phyloP scores from a whole-genome alignment of 2,329 filamentous ascomycete species.

The Curvularia lunata region DNA sequence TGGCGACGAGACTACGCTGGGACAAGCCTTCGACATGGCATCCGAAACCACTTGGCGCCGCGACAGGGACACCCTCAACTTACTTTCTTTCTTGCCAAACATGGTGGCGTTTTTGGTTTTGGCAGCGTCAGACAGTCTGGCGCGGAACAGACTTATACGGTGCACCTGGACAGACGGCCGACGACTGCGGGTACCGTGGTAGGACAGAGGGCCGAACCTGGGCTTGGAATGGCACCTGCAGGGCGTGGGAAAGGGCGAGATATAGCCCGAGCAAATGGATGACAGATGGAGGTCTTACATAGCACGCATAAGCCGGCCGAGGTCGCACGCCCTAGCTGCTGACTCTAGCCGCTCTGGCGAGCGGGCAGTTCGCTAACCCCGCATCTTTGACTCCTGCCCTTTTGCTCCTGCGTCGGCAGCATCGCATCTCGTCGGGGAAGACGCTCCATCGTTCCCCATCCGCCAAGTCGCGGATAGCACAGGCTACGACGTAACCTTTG shows the following conservation, averaged over 20 bases:
- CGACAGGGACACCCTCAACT: conserved; percentile 22
- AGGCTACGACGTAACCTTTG: conserved; percentile 1
- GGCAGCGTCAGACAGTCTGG: background rate
- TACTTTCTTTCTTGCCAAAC: conserved; percentile 44
- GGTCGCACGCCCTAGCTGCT: conserved; percentile 22
- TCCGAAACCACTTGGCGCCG: conserved; percentile 17
- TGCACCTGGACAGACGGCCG: background rate
- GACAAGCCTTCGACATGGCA: conserved; percentile 7
- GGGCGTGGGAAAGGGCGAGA: conserved; percentile 6
- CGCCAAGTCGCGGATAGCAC: conserved; percentile 13
- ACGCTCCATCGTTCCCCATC: conserved; percentile 16
- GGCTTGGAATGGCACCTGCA: conserved; percentile 4
- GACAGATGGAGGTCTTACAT: background rate
- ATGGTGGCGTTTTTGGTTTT: conserved; percentile 22
- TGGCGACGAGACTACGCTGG: conserved; percentile 13
- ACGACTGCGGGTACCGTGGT: conserved; percentile 6
- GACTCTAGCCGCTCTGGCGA: conserved; percentile 13
- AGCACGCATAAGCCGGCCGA: conserved; percentile 15
- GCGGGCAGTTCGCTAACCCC: conserved; percentile 28
- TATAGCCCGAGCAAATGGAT: conserved; percentile 1
- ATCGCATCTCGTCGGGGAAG: conserved; percentile 21
- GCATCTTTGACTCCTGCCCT: conserved; percentile 21
- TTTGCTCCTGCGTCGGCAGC: conserved; percentile 13
- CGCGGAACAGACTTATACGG: conserved; percentile 4
- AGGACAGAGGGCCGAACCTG: conserved; percentile 1